phyloP scores from a whole-genome alignment of 495 filamentous ascomycete species.

The Daldinia bambusicola region DNA sequence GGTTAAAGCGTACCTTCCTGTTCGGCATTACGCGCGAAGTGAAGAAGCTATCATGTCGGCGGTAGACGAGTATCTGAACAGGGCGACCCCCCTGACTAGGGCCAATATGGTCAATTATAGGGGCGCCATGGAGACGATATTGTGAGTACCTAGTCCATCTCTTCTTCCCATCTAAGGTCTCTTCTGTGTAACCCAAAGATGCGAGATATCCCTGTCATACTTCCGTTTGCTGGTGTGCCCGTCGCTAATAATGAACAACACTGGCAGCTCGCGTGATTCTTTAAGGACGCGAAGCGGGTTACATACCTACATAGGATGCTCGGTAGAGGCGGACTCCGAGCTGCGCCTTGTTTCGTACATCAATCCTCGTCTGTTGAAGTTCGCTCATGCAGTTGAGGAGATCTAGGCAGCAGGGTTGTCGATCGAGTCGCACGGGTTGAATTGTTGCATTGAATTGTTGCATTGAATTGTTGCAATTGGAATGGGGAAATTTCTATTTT shows the following conservation, averaged over 20 bases:
- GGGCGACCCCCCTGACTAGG: not conserved
- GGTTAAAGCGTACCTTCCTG: constrained; percentile 12
- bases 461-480: not conserved
- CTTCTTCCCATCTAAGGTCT: not conserved
- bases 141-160: not conserved
- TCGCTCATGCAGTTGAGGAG: not conserved
- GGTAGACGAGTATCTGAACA: not conserved
- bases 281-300: not conserved
- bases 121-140: not conserved
- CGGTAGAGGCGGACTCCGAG: not conserved
- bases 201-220: not conserved
- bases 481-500: not conserved
- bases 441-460: too few relatives aligned
- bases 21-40: constrained; percentile 15
- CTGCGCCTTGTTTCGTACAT: constrained; percentile 13
- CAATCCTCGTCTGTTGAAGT: constrained; percentile 3
- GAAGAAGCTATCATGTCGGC: constrained; percentile 7
- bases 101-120: not conserved
- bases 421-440: not conserved
- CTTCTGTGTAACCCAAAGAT: too few relatives aligned
- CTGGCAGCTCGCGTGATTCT: not conserved
- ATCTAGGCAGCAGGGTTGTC: not conserved
- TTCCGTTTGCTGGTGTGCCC: not conserved
- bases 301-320: constrained; percentile 6
- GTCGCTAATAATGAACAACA: not conserved